These are phyloP conservation scores for Nakaseomyces uthaithaninus DNA, from an alignment of 1,139 yeast species.

Conservation along the genomic window DNA sequence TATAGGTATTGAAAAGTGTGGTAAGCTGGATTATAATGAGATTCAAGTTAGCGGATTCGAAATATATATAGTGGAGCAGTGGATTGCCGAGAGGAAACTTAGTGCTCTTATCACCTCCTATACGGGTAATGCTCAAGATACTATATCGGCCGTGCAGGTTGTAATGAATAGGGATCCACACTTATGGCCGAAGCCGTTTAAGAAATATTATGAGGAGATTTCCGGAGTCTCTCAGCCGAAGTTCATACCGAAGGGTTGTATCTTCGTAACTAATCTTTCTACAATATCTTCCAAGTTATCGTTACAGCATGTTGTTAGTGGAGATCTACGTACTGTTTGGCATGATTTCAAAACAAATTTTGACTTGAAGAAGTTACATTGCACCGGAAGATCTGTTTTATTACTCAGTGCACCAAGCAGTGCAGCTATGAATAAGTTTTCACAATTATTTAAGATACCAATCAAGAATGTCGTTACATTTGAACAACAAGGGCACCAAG, in stretches of 20 bases:
- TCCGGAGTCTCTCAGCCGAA: conserved; percentile 48
- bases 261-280: conserved; percentile 75
- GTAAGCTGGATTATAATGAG: conserved; percentile 38
- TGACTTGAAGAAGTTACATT: conserved; percentile 64
- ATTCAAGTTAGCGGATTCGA: conserved; percentile 64
- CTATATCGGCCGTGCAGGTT: conserved; percentile 53
- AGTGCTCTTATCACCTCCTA: conserved; percentile 68
- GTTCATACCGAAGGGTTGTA: conserved; percentile 44
- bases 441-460: conserved; percentile 55
- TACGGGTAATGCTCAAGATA: conserved; percentile 70
- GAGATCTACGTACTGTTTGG: conserved; percentile 48
- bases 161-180: conserved; percentile 47
- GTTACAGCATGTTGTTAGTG: conserved; percentile 60
- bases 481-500: neutral
- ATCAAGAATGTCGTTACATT: neutral
- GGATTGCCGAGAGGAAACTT: conserved; percentile 69
- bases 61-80: conserved; percentile 84
- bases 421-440: conserved; percentile 75
- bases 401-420: conserved; percentile 61
- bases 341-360: conserved; percentile 60
- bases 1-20: conserved; percentile 35
- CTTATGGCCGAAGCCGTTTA: conserved; percentile 52
- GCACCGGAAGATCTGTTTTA: conserved; percentile 79
- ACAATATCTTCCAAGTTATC: conserved; percentile 70
- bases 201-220: conserved; percentile 58